phyloP scores from a whole-genome alignment of 2,329 filamentous ascomycete genomes.

The Purpureocillium lavendulum region DNA sequence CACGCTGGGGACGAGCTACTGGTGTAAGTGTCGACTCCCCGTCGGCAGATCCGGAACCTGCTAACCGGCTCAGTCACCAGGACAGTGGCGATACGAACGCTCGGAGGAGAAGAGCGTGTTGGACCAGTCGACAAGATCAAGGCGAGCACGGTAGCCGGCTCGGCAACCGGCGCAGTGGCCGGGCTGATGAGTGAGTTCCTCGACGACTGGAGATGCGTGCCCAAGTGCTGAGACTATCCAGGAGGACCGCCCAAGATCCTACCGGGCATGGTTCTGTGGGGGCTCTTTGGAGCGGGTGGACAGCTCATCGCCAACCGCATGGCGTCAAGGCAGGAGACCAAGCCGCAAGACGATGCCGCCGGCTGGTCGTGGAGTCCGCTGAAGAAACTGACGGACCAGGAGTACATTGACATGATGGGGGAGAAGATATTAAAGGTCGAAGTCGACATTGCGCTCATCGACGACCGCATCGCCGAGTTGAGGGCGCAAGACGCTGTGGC shows the following conservation, averaged over 20 bases:
- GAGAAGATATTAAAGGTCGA: slow-evolving; percentile 66
- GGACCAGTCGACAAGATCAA: slow-evolving; percentile 51
- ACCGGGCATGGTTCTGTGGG: slow-evolving; percentile 41
- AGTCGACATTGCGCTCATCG: slow-evolving; percentile 68
- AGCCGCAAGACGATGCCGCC: slow-evolving; percentile 28
- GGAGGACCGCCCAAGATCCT: slow-evolving; percentile 45
- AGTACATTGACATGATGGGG: slow-evolving; percentile 62
- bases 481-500: slow-evolving; percentile 3
- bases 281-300: slow-evolving; percentile 29
- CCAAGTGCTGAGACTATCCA: slow-evolving; percentile 19
- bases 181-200: slow-evolving; percentile 43
- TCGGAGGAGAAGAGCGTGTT: slow-evolving; percentile 43
- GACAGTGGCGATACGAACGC: slow-evolving; percentile 35
- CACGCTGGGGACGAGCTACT: slow-evolving; percentile 67
- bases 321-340: slow-evolving; percentile 13
- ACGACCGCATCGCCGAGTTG: slow-evolving; percentile 57
- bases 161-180: slow-evolving; percentile 55
- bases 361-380: slow-evolving; percentile 58
- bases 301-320: slow-evolving; percentile 27
- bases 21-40: slow-evolving; percentile 42
- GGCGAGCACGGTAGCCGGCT: slow-evolving; percentile 64
- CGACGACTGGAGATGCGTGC: background rate
- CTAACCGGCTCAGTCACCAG: slow-evolving; percentile 34
- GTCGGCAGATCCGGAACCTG: background rate
- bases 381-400: slow-evolving; percentile 59